A percentile compares a stretch with the other conserved stretches of the same genome.
Evolutionary conservation across 495 filamentous ascomycete genomes (phyloP).

Genomic region (Aspergillus avenaceus): DNA sequence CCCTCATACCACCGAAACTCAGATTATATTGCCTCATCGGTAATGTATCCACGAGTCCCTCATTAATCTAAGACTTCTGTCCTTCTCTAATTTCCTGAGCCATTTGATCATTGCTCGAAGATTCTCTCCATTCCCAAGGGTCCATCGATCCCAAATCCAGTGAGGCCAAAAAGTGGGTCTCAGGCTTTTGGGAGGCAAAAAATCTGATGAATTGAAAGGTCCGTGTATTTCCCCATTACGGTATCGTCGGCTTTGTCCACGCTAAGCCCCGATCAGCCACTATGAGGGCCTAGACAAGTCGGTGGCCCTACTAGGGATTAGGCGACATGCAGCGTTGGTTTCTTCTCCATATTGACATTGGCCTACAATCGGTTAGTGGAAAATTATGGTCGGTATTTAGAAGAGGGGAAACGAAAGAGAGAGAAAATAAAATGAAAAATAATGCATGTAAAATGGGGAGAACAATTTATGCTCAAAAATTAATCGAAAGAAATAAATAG

Average conservation of each 20-base stretch:
- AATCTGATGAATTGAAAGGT: slow-evolving; percentile 5
- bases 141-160: slow-evolving; percentile 3
- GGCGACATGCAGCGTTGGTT: not conserved
- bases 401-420: not conserved
- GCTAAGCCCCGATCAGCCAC: slow-evolving; percentile 20
- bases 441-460: not conserved
- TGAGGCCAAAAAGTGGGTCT: slow-evolving; percentile 2
- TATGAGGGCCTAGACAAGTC: slow-evolving; percentile 22
- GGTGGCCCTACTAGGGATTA: slow-evolving; percentile 5
- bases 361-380: not conserved
- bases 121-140: slow-evolving; percentile 2
- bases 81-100: slow-evolving; percentile 11
- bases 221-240: slow-evolving; percentile 19
- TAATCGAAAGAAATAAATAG: not conserved
- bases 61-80: slow-evolving; percentile 12
- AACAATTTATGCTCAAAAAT: not conserved
- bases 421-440: not conserved
- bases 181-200: not conserved
- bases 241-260: slow-evolving; percentile 6
- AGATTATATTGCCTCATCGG: no score
- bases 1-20: not conserved
- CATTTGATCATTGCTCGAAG: slow-evolving; percentile 1
- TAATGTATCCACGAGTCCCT: no score
- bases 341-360: not conserved
- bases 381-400: not conserved